These are phyloP conservation scores for Raffaelea albimanens DNA, from an alignment of 2,329 filamentous ascomycete species.

Conservation along the genomic window DNA sequence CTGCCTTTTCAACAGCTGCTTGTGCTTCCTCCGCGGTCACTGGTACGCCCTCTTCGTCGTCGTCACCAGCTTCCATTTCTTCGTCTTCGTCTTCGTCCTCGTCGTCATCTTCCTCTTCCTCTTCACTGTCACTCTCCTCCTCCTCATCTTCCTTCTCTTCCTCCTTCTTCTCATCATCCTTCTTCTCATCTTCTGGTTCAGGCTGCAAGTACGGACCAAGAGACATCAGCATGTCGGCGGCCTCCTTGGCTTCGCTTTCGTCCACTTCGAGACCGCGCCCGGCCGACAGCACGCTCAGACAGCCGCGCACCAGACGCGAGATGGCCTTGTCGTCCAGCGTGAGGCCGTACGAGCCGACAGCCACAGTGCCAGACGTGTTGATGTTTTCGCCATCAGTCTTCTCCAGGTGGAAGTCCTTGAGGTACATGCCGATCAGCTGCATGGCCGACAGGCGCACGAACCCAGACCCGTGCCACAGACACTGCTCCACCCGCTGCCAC, in stretches of 20 bases:
- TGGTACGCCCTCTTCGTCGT: conserved; percentile 26
- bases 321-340: conserved; percentile 56
- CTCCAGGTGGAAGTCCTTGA: conserved; percentile 62
- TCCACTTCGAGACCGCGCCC: conserved; percentile 43
- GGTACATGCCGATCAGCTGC: conserved; percentile 64
- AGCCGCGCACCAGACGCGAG: conserved; percentile 43
- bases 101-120: conserved; percentile 24
- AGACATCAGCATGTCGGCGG: conserved; percentile 74
- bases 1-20: background rate
- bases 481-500: conserved; percentile 61
- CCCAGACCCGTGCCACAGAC: conserved; percentile 61
- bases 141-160: conserved; percentile 27
- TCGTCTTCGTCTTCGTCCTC: conserved; percentile 30
- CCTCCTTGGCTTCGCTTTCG: conserved; percentile 68
- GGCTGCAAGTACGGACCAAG: conserved; percentile 54
- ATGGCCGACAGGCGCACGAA: conserved; percentile 71
- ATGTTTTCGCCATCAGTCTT: conserved; percentile 37
- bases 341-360: conserved; percentile 59
- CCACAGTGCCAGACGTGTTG: too few relatives aligned
- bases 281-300: conserved; percentile 47
- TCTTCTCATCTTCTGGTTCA: conserved; percentile 39
- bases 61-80: conserved; percentile 34
- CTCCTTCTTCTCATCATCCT: conserved; percentile 31
- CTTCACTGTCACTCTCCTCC: conserved; percentile 30
- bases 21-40: background rate